These are phyloP conservation scores for Lathyrus oleraceus DNA, from an alignment of 306 rosid genomes.

Conservation along the genomic window DNA sequence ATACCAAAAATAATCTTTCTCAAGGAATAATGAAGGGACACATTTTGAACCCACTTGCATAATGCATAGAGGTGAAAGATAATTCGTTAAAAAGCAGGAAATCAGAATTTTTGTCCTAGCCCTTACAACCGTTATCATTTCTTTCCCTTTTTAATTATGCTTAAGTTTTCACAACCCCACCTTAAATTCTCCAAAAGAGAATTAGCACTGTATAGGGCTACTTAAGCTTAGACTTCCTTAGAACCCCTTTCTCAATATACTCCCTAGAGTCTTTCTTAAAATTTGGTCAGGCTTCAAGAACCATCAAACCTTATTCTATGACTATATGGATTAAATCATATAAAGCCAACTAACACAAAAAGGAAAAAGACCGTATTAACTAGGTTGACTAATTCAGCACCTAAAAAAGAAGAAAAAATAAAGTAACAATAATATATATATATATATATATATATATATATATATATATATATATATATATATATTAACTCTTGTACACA, in stretches of 20 bases:
- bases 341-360: too few relatives aligned
- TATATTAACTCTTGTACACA: too few relatives aligned
- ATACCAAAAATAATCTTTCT: neutral
- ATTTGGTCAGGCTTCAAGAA: neutral
- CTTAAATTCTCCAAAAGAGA: conserved; percentile 11
- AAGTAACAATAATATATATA: too few relatives aligned
- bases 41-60: conserved; percentile 4
- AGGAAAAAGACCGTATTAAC: too few relatives aligned
- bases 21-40: neutral
- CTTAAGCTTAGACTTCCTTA: neutral
- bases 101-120: neutral
- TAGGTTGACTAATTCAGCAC: too few relatives aligned
- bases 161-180: neutral
- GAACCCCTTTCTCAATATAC: neutral
- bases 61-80: neutral
- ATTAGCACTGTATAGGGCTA: neutral
- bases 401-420: too few relatives aligned
- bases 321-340: too few relatives aligned
- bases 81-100: conserved; percentile 17
- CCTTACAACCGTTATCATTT: neutral
- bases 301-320: neutral
- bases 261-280: neutral
- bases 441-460: too few relatives aligned
- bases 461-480: too few relatives aligned
- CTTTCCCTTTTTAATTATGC: neutral